Evolutionary conservation across 1,139 yeast genomes (phyloP).

Genomic region (Geotrichum fermentans): DNA sequence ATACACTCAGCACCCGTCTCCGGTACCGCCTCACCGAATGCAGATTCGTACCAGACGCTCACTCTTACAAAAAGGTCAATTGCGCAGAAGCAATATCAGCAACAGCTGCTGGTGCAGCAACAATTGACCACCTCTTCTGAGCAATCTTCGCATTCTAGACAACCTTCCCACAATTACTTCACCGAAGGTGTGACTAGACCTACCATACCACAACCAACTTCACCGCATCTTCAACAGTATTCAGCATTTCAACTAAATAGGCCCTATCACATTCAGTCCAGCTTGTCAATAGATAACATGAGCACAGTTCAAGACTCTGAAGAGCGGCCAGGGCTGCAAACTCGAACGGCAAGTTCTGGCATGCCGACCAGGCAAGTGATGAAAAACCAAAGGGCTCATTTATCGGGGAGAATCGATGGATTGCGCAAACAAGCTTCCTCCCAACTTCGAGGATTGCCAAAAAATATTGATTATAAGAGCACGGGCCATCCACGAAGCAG

Average conservation of each 20-base stretch:
- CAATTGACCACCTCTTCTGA: conserved; percentile 14
- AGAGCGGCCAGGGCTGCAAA: not conserved
- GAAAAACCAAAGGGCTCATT: not conserved
- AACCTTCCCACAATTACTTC: not conserved
- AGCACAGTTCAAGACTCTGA: not conserved
- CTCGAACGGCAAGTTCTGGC: not conserved
- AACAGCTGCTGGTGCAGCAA: conserved; percentile 15
- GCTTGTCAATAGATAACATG: not conserved
- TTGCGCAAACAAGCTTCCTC: not conserved
- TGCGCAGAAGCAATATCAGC: conserved; percentile 7
- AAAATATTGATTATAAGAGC: not conserved
- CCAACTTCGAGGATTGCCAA: not conserved
- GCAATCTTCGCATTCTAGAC: not conserved
- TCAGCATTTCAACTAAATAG: not conserved
- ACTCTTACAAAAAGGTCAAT: conserved; percentile 6
- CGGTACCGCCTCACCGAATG: not conserved
- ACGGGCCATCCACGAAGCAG: not conserved
- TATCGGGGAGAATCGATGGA: not conserved
- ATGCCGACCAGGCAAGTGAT: not conserved
- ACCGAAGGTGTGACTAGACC: not conserved
- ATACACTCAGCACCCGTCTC: not conserved
- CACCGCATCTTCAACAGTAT: not conserved
- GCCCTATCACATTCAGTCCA: not conserved
- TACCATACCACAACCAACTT: not conserved
- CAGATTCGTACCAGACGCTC: conserved; percentile 11